phyloP scores from a whole-genome alignment of 208 protist genomes.

The Leishmania amazonensis region DNA sequence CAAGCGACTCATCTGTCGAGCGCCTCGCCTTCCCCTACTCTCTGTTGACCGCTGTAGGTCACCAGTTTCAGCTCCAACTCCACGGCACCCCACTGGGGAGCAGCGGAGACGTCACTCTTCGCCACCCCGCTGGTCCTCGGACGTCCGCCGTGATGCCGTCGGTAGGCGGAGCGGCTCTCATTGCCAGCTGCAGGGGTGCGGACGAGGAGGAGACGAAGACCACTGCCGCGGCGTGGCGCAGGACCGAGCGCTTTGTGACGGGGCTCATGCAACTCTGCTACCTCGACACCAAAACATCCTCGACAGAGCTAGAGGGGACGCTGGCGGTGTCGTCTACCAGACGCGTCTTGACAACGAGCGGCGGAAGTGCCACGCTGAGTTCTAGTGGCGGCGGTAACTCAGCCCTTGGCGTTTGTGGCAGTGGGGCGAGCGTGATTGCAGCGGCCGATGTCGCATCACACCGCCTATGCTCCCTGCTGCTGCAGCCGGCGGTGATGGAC shows the following conservation, averaged over 20 bases:
- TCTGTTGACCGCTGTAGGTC: slow-evolving; percentile 70
- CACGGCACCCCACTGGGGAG: slow-evolving; percentile 32
- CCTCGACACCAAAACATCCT: slow-evolving; percentile 50
- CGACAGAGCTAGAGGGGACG: slow-evolving; percentile 65
- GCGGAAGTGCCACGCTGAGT: slow-evolving; percentile 1
- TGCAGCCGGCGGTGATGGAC: slow-evolving; percentile 22
- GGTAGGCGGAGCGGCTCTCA: not conserved
- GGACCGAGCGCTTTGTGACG: slow-evolving; percentile 50
- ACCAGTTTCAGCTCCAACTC: slow-evolving; percentile 63
- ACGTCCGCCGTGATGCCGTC: slow-evolving; percentile 24
- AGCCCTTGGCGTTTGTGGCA: not conserved
- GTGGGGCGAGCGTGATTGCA: slow-evolving; percentile 13
- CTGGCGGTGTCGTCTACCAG: slow-evolving; percentile 61
- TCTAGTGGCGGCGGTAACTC: not conserved
- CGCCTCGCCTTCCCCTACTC: slow-evolving; percentile 55
- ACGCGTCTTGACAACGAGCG: slow-evolving; percentile 36
- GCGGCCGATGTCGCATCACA: slow-evolving; percentile 27
- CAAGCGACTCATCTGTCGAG: not conserved
- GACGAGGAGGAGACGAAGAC: slow-evolving; percentile 15
- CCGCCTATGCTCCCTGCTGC: slow-evolving; percentile 17
- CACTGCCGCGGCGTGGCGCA: slow-evolving; percentile 29
- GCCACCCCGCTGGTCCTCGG: slow-evolving; percentile 32
- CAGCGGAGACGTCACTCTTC: slow-evolving; percentile 30
- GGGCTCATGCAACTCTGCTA: slow-evolving; percentile 55
- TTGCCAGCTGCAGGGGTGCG: not conserved